Base-by-base conservation (phyloP, 345 rosid genomes). In the Litchi chinensis region DNA sequence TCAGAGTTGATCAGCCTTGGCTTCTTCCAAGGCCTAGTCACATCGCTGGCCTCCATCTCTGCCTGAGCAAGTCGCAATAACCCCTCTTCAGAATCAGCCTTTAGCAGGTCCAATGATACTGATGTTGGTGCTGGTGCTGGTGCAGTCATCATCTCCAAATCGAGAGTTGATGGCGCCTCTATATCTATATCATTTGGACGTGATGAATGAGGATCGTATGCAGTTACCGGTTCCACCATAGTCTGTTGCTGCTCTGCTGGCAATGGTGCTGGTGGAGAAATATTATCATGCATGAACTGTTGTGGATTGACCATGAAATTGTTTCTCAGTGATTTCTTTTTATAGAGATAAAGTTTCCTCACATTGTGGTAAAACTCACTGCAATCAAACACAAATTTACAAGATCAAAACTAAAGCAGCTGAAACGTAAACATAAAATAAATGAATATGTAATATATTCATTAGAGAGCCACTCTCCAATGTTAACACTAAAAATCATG, bases 281-380 rank as follows among this genome's bases (percentile, higher is more conserved):
- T 18, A 50, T 11, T 18, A 11, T 50, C 16, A 13, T 50, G 18
- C 1, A 50, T 50, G 54, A 50, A 4, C 18, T 11, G 54, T 50
- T 0, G 54, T 3, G 16, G 54, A 15, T 57, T 18, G 24, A 18
- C 21, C 22, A n/a, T 18, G 24, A 57, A 6, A 16, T 57, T 57
- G 63, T 57, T 57, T 57, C 63, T 57, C 63, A 57, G 63, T 57
- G 63, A 57, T 57, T 57, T 57, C 22, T 57, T 57, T n/a, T 57
- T 57, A 10, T 57, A 57, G 63, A 57, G 63, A 57, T 57, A 19
- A 6, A 57, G 63, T 57, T 57, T 57, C 63, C 24, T 57, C 22
- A 57, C 63, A 1, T 57, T 6, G 2, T 57, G 63, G 63, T 57
- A 16, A 57, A 57, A 57, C 22, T 18, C 63, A 5, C 63, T 57